phyloP scores from a whole-genome alignment of 768 basidiomycete species.

The Xerocomus spinulosus region DNA sequence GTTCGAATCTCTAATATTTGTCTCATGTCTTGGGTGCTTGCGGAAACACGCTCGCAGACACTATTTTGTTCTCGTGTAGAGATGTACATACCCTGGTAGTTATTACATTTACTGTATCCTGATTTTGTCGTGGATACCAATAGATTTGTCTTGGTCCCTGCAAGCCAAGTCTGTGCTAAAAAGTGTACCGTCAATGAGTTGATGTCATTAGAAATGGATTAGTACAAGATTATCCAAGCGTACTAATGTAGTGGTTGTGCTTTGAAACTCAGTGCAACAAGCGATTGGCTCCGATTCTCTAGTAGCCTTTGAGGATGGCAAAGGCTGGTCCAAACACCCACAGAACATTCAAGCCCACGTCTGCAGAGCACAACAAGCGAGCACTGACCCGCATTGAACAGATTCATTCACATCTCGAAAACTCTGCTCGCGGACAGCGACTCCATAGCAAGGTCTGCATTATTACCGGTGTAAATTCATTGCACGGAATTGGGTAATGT shows the following conservation, averaged over 20 bases:
- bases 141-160: background rate
- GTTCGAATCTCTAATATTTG: conserved; percentile 4
- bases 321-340: conserved; percentile 7
- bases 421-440: conserved; percentile 47
- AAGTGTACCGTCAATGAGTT: too few relatives aligned
- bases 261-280: too few relatives aligned
- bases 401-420: conserved; percentile 63
- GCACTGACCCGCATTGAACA: conserved; percentile 63
- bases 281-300: too few relatives aligned
- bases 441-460: conserved; percentile 79
- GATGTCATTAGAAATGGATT: too few relatives aligned
- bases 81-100: conserved; percentile 4
- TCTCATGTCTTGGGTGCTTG: conserved; percentile 9
- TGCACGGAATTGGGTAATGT: conserved; percentile 81
- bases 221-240: too few relatives aligned
- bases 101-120: conserved; percentile 7
- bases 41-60: conserved; percentile 7
- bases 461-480: conserved; percentile 82
- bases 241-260: too few relatives aligned
- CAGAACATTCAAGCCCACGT: conserved; percentile 11
- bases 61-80: conserved; percentile 5
- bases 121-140: conserved; percentile 10
- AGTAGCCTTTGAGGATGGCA: conserved; percentile 8
- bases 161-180: too few relatives aligned
- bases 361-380: conserved; percentile 53